Base-by-base conservation (phyloP, 2,329 filamentous ascomycete genomes). In the Diaporthe humulicola region DNA sequence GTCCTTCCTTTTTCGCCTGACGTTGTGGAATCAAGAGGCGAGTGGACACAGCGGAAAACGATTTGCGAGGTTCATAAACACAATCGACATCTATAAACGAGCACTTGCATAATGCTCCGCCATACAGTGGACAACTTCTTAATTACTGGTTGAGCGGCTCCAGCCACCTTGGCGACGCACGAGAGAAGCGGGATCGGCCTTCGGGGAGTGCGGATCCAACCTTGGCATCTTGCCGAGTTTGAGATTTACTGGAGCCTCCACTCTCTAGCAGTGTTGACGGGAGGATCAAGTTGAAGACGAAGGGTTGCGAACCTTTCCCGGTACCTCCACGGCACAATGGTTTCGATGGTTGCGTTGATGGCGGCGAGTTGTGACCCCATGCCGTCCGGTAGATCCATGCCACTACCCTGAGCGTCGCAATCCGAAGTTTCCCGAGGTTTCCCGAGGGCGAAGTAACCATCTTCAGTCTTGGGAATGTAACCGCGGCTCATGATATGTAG, bases 161-260 rank as follows among this genome's bases (percentile, higher is more conserved):
- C 42, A 25, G 45, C 42, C 61, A 67, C 19, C 28, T 50, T 36
- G 12, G 42, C 19, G 42, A 33, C 6, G 12, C 22, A 50, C 17
- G 10, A 48, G 40, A n/a, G 40, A 45, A 40, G 58, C 45, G 30
- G 42, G 61, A 52, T 38, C 61, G 42, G 42, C 61, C 22, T 38
- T 17, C 5, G 7, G 42, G 17, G 42, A 36, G 4, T 22, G 42
- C 61, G 42, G 61, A 12, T 66, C 30, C 28, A 9, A 48, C 52
- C 42, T 67, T 67, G 61, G 61, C 45, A 6, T 36, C 2, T 67
- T 67, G 30, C 22, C 30, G 42, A n/a, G 42, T 67, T 52, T 50
- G 45, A 38, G 61, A 17, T 52, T 50, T 10, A 52, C 22, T 30
- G 60, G 22, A 14, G 4, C 42, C 36, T 50, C 61, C 42, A 38